Evolutionary conservation across 176 grass and related monocot species (phyloP), one percentile per base, ranked within the genome.

Genomic region (Tuctoria greenei): DNA sequence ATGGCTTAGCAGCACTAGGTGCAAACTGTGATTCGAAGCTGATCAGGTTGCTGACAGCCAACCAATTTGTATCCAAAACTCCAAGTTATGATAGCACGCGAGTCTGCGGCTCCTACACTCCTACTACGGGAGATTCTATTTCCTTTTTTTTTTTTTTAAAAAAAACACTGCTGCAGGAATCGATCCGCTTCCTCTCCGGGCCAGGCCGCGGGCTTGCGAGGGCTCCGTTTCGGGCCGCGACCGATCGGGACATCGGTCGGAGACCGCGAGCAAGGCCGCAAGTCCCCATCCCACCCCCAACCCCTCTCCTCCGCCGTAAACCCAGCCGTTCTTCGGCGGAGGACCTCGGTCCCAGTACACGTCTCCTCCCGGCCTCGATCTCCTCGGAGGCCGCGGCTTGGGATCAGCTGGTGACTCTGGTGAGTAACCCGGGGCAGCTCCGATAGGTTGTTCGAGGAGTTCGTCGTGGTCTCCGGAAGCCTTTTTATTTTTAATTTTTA

Each of bases 221-320:
- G n/a, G n/a, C 36, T 51, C 45, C 25, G 40, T 13, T 75, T 76
- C 45, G 42, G 72, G 69, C 64, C 72, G 37, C 28, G 41, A 52
- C 73, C 64, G 57, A 54, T 77, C 65, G 54, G 38, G 64, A n/a
- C 63, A 57, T 45, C 15, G 44, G 66, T 36, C 11, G 82, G 57
- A 71, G 57, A 64, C 54, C 23, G 44, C 81, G 35, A 77, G 73
- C 40, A 20, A 44, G 36, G 7, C 38, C 69, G 39, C 28, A 27
- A 64, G 37, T 35, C 27, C 34, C 27, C 31, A 31, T 31, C 31
- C 64, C 26, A 21, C 34, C 24, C 56, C 66, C 61, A 58, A 67
- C 49, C 20, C 80, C 20, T 13, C 31, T n/a, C 73, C 73, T 49
- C 45, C 74, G 57, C 16, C 58, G 82, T 61, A 61, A 74, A 74